Conservation (phyloP, 73 alveolate species). For the Symbiodinium natans region DNA sequence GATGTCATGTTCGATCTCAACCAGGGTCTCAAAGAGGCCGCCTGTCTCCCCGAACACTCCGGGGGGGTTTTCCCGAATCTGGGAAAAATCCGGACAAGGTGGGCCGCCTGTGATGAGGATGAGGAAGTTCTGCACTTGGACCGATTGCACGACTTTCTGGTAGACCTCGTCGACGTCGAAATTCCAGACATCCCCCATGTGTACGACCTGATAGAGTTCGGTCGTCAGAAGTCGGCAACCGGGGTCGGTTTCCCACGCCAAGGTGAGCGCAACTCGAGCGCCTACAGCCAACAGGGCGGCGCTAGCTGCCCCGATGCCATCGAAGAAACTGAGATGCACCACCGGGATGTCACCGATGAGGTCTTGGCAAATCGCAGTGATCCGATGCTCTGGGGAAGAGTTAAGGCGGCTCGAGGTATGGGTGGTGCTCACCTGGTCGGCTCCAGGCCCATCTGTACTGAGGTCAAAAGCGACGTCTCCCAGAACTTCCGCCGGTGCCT, state of each 20-base stretch:
- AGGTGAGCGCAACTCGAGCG: neutral
- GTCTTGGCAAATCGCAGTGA: neutral
- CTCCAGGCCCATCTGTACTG: neutral
- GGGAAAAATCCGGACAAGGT: slow-evolving; percentile 5
- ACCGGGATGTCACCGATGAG: neutral
- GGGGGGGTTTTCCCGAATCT: neutral
- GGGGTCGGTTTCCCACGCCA: neutral
- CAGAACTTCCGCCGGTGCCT: no score
- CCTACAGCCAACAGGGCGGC: neutral
- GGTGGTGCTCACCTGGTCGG: neutral
- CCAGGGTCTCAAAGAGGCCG: neutral
- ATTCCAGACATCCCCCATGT: no score
- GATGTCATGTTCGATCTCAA: neutral
- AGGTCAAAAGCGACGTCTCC: no score
- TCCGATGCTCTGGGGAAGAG: neutral
- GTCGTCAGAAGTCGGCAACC: no score
- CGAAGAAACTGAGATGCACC: neutral
- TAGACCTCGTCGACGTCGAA: neutral
- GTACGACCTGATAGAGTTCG: no score
- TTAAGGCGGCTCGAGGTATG: no score
- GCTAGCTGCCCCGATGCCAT: neutral
- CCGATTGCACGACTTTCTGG: neutral
- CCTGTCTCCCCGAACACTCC: neutral
- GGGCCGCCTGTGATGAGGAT: slow-evolving; percentile 33
- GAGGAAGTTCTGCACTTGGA: neutral